Base-by-base conservation (phyloP, 176 grass and related monocot genomes). In the Cenchrus americanus region DNA sequence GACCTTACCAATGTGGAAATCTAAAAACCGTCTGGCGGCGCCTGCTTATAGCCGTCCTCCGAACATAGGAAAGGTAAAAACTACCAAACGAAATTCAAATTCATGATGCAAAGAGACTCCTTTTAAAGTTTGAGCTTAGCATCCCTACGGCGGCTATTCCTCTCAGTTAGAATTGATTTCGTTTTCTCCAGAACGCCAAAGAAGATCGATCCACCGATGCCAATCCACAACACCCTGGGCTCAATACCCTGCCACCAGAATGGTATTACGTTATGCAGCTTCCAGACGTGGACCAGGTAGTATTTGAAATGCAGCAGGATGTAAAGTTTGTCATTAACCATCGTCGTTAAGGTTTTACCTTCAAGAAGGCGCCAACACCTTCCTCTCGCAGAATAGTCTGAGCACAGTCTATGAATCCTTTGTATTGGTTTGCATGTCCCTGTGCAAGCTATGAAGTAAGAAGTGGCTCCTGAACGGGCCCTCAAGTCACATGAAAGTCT, bases 181-280 rank as follows among this genome's bases (percentile, higher is more conserved):
- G 94, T 92, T 65, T 86, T 91, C 82, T 97, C 94, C 61, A 97
- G 66, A 59, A 94, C 89, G 30, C 89, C 85, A 7, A 97, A 97
- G 87, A 97, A 97, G 72, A 97, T 97, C 2, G 94, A 90, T 17
- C 94, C 91, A 2, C 93, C 93, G 14, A 97, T 92, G 72, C 94
- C 94, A 44, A 92, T 97, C 91, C 91, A 97, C 21, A 94, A 15
- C 14, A 94, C 85, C 87, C 91, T 89, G 52, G 93, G 93, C n/a
- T 87, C 93, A 10, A 96, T 85, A 75, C 93, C 93, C 93, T 96
- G 75, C 71, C 55, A 65, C 12, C 27, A 85, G 84, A 75, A 72
- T 53, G 23, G 62, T 27, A 78, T 2, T 78, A 23, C 48, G 42
- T 64, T 27, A 10, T 43, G 6, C 27, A 26, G 8, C 1, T 75